These are phyloP conservation scores for Talaromyces sp. DNA, from an alignment of 2,329 filamentous ascomycete species.

Conservation along the genomic window DNA sequence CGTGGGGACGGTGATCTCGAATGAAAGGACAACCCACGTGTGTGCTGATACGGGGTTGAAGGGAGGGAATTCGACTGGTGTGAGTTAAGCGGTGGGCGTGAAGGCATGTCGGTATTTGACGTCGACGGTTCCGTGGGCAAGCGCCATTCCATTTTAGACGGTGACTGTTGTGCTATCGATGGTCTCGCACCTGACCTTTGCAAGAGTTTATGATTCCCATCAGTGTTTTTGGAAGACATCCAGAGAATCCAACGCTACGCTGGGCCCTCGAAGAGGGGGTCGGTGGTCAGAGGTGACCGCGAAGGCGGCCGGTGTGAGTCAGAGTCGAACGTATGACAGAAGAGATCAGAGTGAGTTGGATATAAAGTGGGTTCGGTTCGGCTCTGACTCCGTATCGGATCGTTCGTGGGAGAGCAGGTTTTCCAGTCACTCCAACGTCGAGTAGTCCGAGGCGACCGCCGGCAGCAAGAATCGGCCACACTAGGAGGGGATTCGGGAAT, in stretches of 20 bases:
- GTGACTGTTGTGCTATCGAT: conserved; percentile 36
- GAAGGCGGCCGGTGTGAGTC: conserved; percentile 8
- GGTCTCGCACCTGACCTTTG: conserved; percentile 36
- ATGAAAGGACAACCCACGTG: conserved; percentile 73
- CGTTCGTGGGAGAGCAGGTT: background rate
- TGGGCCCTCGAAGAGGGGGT: conserved; percentile 16
- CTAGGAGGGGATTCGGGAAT: background rate
- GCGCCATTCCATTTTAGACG: conserved; percentile 38
- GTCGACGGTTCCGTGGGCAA: conserved; percentile 23
- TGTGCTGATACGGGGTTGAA: conserved; percentile 85
- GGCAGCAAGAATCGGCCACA: background rate
- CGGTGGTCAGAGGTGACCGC: conserved; percentile 8
- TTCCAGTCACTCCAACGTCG: background rate
- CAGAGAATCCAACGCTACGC: conserved; percentile 32
- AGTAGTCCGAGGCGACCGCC: background rate
- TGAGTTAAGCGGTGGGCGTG: conserved; percentile 48
- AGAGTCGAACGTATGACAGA: background rate
- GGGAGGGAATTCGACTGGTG: conserved; percentile 85
- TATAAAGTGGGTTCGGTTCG: background rate
- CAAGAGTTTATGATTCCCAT: conserved; percentile 38
- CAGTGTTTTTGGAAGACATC: conserved; percentile 34
- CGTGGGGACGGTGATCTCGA: conserved; percentile 78
- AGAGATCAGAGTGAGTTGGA: background rate
- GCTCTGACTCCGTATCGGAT: background rate
- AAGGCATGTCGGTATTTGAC: conserved; percentile 27